Evolutionary conservation across 164 flowering plant genomes (phyloP).

Genomic region (Brasenia schreberi): DNA sequence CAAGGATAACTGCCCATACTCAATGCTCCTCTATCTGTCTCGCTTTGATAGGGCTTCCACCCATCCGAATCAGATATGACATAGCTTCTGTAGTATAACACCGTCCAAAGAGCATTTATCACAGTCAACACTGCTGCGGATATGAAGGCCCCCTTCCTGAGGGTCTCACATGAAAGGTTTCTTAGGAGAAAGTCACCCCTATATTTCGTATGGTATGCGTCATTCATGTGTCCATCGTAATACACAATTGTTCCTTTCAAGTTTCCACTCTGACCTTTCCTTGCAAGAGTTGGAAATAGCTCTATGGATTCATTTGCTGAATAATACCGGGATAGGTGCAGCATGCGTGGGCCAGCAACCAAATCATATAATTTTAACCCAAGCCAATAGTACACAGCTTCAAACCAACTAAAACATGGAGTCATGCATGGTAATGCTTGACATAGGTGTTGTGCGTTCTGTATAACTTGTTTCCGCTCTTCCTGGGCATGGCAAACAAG

Average conservation of each 20-base stretch:
- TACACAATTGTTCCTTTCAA: constrained; percentile 94
- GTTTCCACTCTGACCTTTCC: constrained; percentile 44
- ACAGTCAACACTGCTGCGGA: constrained; percentile 66
- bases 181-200: constrained; percentile 26
- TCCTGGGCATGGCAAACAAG: constrained; percentile 95
- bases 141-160: constrained; percentile 79
- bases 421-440: constrained; percentile 99
- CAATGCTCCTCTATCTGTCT: constrained; percentile 11
- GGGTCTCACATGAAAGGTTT: constrained; percentile 55
- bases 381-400: constrained; percentile 77
- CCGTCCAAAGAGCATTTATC: constrained; percentile 38
- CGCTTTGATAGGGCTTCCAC: constrained; percentile 69
- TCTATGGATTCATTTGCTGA: constrained; percentile 81
- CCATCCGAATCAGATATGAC: constrained; percentile 58
- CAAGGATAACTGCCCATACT: no score
- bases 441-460: constrained; percentile 94
- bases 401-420: constrained; percentile 97
- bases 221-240: constrained; percentile 99
- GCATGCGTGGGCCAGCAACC: constrained; percentile 68
- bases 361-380: constrained; percentile 94
- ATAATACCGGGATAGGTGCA: constrained; percentile 90
- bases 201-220: constrained; percentile 91
- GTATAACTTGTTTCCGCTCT: constrained; percentile 95
- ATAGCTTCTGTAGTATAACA: constrained; percentile 52
- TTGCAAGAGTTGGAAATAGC: constrained; percentile 93